phyloP scores from a whole-genome alignment of 2,329 filamentous ascomycete species.

The Fusarium sp. region DNA sequence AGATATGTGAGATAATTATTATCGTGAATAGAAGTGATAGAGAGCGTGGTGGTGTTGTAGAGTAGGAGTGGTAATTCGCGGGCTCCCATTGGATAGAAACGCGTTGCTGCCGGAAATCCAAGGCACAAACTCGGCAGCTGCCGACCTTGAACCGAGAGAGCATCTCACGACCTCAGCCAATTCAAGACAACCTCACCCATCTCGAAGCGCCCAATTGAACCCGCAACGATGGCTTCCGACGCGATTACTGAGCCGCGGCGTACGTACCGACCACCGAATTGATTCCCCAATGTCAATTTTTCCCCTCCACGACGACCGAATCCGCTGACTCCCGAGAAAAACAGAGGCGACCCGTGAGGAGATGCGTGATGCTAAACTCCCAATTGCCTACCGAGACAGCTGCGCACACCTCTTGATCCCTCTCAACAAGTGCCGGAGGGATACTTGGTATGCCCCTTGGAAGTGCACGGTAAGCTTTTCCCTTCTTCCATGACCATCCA shows the following conservation, averaged over 20 bases:
- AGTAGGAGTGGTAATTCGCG: conserved; percentile 41
- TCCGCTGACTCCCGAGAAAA: conserved; percentile 29
- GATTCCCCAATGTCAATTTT: conserved; percentile 11
- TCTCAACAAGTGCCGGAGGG: conserved; percentile 91
- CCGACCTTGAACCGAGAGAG: conserved; percentile 45
- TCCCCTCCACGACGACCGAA: conserved; percentile 14
- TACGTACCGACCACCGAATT: conserved; percentile 41
- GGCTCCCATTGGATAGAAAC: conserved; percentile 30
- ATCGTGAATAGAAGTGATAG: background rate
- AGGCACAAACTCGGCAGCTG: conserved; percentile 39
- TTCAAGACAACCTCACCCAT: conserved; percentile 41
- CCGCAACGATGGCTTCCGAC: conserved; percentile 51
- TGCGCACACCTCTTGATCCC: conserved; percentile 96
- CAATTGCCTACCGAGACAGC: conserved; percentile 91
- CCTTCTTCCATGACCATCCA: background rate
- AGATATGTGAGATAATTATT: background rate
- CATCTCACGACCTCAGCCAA: conserved; percentile 41
- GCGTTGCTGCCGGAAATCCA: conserved; percentile 38
- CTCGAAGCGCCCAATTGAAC: conserved; percentile 49
- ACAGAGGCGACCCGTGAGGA: conserved; percentile 85
- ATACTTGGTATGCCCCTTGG: conserved; percentile 96
- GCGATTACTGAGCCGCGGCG: conserved; percentile 51
- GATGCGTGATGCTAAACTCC: conserved; percentile 91
- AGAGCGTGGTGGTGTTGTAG: background rate
- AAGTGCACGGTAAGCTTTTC: conserved; percentile 85